A percentile compares a stretch with the other conserved stretches of the same genome.
These are phyloP conservation scores for Skeletonema costatum DNA, from an alignment of 108 stramenopile species.

Conservation along the genomic window DNA sequence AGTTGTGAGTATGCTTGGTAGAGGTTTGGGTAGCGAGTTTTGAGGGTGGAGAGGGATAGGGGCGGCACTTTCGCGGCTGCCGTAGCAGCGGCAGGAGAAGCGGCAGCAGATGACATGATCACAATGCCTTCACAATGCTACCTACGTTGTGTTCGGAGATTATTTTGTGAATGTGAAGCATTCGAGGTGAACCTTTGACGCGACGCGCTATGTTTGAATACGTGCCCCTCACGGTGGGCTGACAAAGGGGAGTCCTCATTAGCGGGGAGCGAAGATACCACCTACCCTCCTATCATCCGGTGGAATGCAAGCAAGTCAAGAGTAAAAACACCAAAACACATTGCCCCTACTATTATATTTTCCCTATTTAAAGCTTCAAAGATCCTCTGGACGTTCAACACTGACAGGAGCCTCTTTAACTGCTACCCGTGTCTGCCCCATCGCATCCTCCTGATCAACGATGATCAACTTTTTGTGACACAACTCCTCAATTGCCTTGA, in stretches of 20 bases:
- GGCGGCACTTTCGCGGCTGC: background rate
- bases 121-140: background rate
- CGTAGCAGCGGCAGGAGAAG: background rate
- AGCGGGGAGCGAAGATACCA: too few species aligned
- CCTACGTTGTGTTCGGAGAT: too few species aligned
- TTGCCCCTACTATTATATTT: too few species aligned
- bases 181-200: too few species aligned
- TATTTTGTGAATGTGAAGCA: too few species aligned
- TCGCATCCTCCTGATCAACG: background rate
- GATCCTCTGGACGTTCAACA: background rate
- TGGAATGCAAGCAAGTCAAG: too few species aligned
- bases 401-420: background rate
- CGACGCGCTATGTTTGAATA: too few species aligned
- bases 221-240: too few species aligned
- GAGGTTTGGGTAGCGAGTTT: conserved; percentile 7
- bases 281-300: too few species aligned
- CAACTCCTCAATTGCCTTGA: conserved; percentile 20
- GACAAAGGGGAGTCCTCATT: too few species aligned
- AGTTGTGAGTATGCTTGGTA: background rate
- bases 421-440: background rate
- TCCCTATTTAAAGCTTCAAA: background rate
- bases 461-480: conserved; percentile 9
- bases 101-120: conserved; percentile 6
- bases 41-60: conserved; percentile 18
- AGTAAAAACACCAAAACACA: too few species aligned